Evolutionary conservation across 1,284 basidiomycete species (phyloP).

Genomic region (Chalciporus piperatoides): DNA sequence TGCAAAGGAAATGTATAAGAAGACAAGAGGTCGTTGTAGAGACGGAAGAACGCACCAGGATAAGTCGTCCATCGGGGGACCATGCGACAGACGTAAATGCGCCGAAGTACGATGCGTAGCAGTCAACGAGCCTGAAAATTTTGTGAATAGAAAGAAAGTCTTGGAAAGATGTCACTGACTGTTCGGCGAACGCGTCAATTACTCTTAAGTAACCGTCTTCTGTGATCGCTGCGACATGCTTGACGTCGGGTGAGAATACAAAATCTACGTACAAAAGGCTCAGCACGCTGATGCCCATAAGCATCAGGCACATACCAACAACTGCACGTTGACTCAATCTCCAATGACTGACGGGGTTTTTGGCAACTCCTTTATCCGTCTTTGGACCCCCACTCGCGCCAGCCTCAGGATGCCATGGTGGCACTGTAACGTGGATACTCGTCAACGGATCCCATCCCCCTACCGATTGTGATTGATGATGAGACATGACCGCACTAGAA

Average conservation of each 20-base stretch:
- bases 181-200: slow-evolving; percentile 81
- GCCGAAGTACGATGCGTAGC: slow-evolving; percentile 91
- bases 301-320: slow-evolving; percentile 54
- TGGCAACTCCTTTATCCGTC: slow-evolving; percentile 61
- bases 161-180: slow-evolving; percentile 47
- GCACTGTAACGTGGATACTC: slow-evolving; percentile 75
- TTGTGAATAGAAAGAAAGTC: slow-evolving; percentile 5
- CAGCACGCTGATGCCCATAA: background rate
- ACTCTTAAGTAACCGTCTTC: slow-evolving; percentile 88
- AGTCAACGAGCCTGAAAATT: slow-evolving; percentile 69
- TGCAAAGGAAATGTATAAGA: slow-evolving; percentile 23
- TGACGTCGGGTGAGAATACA: slow-evolving; percentile 86
- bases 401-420: slow-evolving; percentile 73
- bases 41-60: slow-evolving; percentile 56
- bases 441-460: slow-evolving; percentile 69
- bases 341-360: slow-evolving; percentile 88
- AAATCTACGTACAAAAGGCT: slow-evolving; percentile 55
- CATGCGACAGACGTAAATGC: slow-evolving; percentile 85
- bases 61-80: slow-evolving; percentile 93
- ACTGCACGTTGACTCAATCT: slow-evolving; percentile 66
- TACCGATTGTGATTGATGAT: slow-evolving; percentile 11
- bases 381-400: slow-evolving; percentile 35
- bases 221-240: slow-evolving; percentile 79
- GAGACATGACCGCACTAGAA: slow-evolving; percentile 11
- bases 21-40: slow-evolving; percentile 1